Percentiles rank a stretch among this genome's conserved stretches.
phyloP scores from a whole-genome alignment of 2,329 filamentous ascomycete genomes.

The Pleomassaria siparia region DNA sequence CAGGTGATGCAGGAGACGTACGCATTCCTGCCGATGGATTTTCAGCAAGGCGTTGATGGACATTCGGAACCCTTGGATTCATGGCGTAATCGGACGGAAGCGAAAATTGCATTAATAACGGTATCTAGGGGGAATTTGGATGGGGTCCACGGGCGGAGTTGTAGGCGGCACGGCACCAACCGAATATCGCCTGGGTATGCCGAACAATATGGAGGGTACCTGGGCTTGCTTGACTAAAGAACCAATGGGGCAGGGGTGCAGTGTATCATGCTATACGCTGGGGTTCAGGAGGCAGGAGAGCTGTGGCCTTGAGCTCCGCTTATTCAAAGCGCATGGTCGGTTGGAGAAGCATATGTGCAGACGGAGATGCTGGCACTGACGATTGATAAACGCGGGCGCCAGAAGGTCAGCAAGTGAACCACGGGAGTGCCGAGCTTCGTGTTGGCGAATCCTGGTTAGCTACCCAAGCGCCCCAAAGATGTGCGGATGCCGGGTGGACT shows the following conservation, averaged over 20 bases:
- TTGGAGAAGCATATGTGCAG: constrained; percentile 29
- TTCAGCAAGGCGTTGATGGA: constrained; percentile 17
- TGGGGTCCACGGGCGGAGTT: constrained; percentile 27
- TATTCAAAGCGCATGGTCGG: constrained; percentile 24
- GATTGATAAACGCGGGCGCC: constrained; percentile 21
- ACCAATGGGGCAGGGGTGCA: constrained; percentile 30
- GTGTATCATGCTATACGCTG: constrained; percentile 27
- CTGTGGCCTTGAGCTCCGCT: constrained; percentile 15
- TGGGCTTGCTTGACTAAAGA: constrained; percentile 16
- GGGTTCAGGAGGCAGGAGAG: constrained; percentile 13
- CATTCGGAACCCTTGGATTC: constrained; percentile 18
- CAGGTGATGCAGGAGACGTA: constrained; percentile 36
- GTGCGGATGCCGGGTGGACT: constrained; percentile 11
- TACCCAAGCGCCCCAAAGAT: constrained; percentile 18
- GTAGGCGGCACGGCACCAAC: constrained; percentile 34
- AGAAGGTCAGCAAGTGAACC: constrained; percentile 23
- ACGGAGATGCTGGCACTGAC: constrained; percentile 23
- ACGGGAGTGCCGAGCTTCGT: constrained; percentile 28
- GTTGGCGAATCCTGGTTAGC: constrained; percentile 21
- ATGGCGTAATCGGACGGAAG: too few relatives aligned
- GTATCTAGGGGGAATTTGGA: constrained; percentile 18
- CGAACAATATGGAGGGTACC: constrained; percentile 28
- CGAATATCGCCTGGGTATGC: constrained; percentile 31
- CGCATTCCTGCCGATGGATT: constrained; percentile 21
- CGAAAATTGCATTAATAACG: constrained; percentile 4